A percentile compares a stretch with the other conserved stretches of the same genome.
phyloP scores from a whole-genome alignment of 495 filamentous ascomycete species.

The Podospora comata region DNA sequence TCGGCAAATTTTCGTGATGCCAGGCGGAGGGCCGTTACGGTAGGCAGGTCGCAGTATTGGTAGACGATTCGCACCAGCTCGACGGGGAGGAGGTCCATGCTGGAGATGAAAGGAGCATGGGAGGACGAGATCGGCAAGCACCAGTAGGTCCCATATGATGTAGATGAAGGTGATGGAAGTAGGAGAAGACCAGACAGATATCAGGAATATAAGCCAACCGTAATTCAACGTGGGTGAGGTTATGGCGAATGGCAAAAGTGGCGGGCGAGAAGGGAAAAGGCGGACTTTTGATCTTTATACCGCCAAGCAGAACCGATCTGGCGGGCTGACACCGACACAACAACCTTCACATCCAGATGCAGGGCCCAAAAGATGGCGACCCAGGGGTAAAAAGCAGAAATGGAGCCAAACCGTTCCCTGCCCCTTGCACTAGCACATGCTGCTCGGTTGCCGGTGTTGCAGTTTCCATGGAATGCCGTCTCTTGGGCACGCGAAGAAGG shows the following conservation, averaged over 20 bases:
- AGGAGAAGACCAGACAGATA: constrained; percentile 1
- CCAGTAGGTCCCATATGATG: background rate
- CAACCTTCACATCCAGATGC: background rate
- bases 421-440: constrained; percentile 20
- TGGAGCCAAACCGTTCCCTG: constrained; percentile 7
- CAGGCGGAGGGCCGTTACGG: constrained; percentile 42
- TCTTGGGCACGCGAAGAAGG: constrained; percentile 11
- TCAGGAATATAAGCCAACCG: constrained; percentile 9
- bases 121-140: background rate
- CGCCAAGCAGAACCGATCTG: background rate
- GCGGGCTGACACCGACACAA: constrained; percentile 3
- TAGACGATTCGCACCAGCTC: constrained; percentile 49
- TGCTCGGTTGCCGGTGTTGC: constrained; percentile 11
- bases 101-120: constrained; percentile 9
- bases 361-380: background rate
- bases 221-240: constrained; percentile 9
- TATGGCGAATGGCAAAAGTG: constrained; percentile 6
- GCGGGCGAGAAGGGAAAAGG: constrained; percentile 15
- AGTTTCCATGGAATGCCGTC: constrained; percentile 9
- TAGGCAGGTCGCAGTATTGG: constrained; percentile 39
- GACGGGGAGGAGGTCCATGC: constrained; percentile 42
- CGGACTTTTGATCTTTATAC: constrained; percentile 6
- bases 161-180: background rate
- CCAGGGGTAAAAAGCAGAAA: background rate
- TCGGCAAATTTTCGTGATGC: constrained; percentile 38